phyloP scores from a whole-genome alignment of 495 filamentous ascomycete genomes.

The Xylaria nigripes region DNA sequence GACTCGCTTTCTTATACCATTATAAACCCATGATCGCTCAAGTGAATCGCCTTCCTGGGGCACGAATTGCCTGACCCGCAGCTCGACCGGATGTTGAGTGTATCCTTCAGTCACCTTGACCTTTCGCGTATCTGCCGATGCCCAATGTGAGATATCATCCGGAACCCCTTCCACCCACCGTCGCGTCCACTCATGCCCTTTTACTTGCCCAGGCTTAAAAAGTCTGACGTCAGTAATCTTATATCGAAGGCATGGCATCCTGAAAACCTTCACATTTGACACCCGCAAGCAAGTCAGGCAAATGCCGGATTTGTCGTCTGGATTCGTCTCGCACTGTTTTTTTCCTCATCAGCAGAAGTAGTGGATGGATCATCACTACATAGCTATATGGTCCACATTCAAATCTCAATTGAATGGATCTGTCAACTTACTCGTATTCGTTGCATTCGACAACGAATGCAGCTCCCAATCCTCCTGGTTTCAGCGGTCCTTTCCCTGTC shows the following conservation, averaged over 20 bases:
- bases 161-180: slow-evolving; percentile 42
- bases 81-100: slow-evolving; percentile 31
- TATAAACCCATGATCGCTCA: slow-evolving; percentile 37
- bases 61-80: slow-evolving; percentile 40
- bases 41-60: slow-evolving; percentile 41
- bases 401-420: neutral
- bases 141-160: slow-evolving; percentile 45
- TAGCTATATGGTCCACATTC: neutral
- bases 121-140: slow-evolving; percentile 28
- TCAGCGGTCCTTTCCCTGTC: slow-evolving; percentile 40
- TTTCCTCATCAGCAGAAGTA: slow-evolving; percentile 4
- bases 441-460: slow-evolving; percentile 47
- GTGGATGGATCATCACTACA: neutral
- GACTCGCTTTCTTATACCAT: slow-evolving; percentile 29
- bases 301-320: slow-evolving; percentile 31
- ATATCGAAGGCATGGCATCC: slow-evolving; percentile 41
- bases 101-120: slow-evolving; percentile 43
- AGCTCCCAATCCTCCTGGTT: slow-evolving; percentile 44
- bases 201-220: slow-evolving; percentile 43
- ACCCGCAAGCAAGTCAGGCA: slow-evolving; percentile 44
- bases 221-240: slow-evolving; percentile 46
- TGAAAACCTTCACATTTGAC: slow-evolving; percentile 32
- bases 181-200: slow-evolving; percentile 44
- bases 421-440: slow-evolving; percentile 40
- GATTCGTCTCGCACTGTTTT: slow-evolving; percentile 38